Evolutionary conservation across 2,329 filamentous ascomycete species (phyloP), one percentile per base, ranked within the genome.

Genomic region (Chrysoporthe puriensis): DNA sequence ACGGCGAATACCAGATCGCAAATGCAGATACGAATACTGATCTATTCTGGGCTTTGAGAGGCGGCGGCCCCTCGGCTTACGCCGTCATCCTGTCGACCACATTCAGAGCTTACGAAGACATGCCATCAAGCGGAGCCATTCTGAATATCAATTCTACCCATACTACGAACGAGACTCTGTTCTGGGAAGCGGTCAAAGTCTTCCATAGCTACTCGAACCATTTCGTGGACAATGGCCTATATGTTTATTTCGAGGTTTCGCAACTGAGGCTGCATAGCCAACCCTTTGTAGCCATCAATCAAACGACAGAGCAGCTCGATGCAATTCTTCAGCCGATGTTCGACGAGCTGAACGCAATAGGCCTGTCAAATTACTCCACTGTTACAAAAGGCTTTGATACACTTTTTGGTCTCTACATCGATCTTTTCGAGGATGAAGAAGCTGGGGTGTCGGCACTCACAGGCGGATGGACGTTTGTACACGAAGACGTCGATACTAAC

Each of bases 11-110:
- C 16, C 70, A 83, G 0, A 80, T 75, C 1, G 84, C 84, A 7
- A 81, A 78, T 26, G 76, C 75, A 11, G 73, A 76, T 1, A 70
- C 80, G 32, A 83, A 87, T 68, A 58, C 77, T 0, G 85, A 88
- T 63, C 77, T 88, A 1, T 88, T 85, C 75, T 89, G 85, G 85
- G 86, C 85, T 7, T 75, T 87, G 1, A 77, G 78, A 60, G 84
- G 85, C 8, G 84, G 85, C 9, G 85, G 86, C 1, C 82, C 81
- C 1, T 83, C 83, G 2, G 84, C 80, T 3, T 88, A 83, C 68
- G 86, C 79, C 2, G 78, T 88, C 7, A 82, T 87, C 7, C 75
- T 85, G 6, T 74, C 77, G 8, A 81, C 68, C 78, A 84, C 44
- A 70, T 86, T 84, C 68, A 87, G 85, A 73, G 83, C 83, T 0